Evolutionary conservation across 2,329 filamentous ascomycete species (phyloP).

Genomic region (Plenodomus biglobosus): DNA sequence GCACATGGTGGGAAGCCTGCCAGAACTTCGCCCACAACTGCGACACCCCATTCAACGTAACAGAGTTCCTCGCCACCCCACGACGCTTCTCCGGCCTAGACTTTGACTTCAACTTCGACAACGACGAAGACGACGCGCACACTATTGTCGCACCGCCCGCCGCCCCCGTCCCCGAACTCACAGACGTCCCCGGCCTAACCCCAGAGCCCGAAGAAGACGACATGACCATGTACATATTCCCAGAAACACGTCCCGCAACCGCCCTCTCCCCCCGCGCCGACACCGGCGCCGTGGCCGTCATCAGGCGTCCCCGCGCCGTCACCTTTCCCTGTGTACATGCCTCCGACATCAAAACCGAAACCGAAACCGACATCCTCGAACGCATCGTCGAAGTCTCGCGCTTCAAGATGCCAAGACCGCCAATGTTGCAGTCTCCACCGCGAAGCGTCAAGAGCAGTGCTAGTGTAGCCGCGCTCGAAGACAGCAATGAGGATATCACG

Average conservation of each 20-base stretch:
- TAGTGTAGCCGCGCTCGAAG: constrained; percentile 4
- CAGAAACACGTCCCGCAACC: constrained; percentile 6
- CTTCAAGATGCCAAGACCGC: constrained; percentile 19
- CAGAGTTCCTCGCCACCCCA: constrained; percentile 31
- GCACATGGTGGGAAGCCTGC: constrained; percentile 32
- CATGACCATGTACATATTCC: constrained; percentile 9
- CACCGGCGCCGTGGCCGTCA: constrained; percentile 6
- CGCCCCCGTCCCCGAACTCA: constrained; percentile 19
- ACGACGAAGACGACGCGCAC: constrained; percentile 7
- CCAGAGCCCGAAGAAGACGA: constrained; percentile 21
- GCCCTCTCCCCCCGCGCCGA: constrained; percentile 2
- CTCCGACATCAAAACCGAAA: too few species aligned
- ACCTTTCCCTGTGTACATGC: background rate
- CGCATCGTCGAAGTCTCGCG: constrained; percentile 27
- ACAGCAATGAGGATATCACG: constrained; percentile 18
- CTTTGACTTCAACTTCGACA: constrained; percentile 19
- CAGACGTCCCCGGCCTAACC: constrained; percentile 22
- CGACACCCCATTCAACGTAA: constrained; percentile 27
- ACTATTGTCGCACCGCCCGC: constrained; percentile 5
- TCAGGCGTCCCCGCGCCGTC: constrained; percentile 8
- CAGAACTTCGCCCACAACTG: constrained; percentile 31
- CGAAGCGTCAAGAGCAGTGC: constrained; percentile 10
- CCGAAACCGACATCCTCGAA: constrained; percentile 26
- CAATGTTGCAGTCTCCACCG: constrained; percentile 29
- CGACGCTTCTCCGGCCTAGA: constrained; percentile 30